Percentiles rank a stretch among this genome's conserved stretches.
These are phyloP conservation scores for Blastobotrys serpentis DNA, from an alignment of 1,139 yeast genomes.

Conservation along the genomic window DNA sequence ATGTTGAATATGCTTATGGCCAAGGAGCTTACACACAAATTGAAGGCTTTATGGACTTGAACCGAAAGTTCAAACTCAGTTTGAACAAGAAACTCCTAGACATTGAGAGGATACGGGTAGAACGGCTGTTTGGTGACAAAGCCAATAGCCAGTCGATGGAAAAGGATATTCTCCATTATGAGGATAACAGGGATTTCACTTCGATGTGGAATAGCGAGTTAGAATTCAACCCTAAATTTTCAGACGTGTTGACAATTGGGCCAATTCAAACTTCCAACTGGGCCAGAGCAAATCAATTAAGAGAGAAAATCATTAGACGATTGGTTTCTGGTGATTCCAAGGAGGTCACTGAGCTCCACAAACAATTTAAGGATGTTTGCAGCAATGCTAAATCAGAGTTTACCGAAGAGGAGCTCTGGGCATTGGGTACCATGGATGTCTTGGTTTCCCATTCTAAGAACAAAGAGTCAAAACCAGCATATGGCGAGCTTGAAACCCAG, in stretches of 20 bases:
- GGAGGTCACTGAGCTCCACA: slow-evolving; percentile 18
- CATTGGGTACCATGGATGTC: slow-evolving; percentile 27
- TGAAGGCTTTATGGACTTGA: slow-evolving; percentile 53
- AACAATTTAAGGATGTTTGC: not conserved
- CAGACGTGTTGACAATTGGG: slow-evolving; percentile 24
- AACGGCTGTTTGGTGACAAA: slow-evolving; percentile 12
- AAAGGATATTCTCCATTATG: slow-evolving; percentile 12
- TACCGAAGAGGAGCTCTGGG: slow-evolving; percentile 41
- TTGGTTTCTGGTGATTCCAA: slow-evolving; percentile 23
- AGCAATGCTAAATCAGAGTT: slow-evolving; percentile 21
- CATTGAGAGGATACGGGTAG: slow-evolving; percentile 18
- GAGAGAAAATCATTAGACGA: slow-evolving; percentile 28
- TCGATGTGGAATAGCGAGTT: slow-evolving; percentile 29
- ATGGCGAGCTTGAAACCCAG: slow-evolving; percentile 18
- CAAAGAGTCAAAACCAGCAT: slow-evolving; percentile 17
- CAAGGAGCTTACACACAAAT: slow-evolving; percentile 59
- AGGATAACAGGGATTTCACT: slow-evolving; percentile 36
- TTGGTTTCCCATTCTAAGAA: slow-evolving; percentile 24
- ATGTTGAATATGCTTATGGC: slow-evolving; percentile 52
- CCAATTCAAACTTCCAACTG: slow-evolving; percentile 29
- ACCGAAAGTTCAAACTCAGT: slow-evolving; percentile 29
- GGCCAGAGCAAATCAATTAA: slow-evolving; percentile 26
- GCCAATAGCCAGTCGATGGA: slow-evolving; percentile 15
- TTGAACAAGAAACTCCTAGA: slow-evolving; percentile 23
- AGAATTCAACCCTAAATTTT: slow-evolving; percentile 15